A percentile compares a stretch with the other conserved stretches of the same genome.
Evolutionary conservation across 129 eudicot genomes (phyloP).

Genomic region (Helichrysum umbraculigerum): DNA sequence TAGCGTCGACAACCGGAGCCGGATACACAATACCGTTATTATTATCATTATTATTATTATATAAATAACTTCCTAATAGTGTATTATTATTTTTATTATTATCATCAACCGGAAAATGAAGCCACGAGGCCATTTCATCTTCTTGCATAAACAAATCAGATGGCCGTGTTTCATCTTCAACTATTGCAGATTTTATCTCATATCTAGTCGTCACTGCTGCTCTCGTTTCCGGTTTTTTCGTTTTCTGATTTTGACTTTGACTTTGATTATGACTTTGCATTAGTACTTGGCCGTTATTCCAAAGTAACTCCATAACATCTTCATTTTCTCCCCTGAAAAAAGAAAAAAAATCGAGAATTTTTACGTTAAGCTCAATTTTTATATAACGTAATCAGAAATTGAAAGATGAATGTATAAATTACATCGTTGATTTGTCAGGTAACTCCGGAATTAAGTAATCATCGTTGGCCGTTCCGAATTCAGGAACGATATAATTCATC

Average conservation of each 20-base stretch:
- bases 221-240: constrained; percentile 27
- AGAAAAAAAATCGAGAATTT: background rate
- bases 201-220: background rate
- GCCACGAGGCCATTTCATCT: constrained; percentile 69
- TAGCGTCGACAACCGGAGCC: constrained; percentile 10
- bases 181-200: constrained; percentile 34
- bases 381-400: background rate
- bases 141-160: constrained; percentile 56
- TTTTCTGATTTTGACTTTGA: constrained; percentile 34
- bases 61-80: constrained; percentile 46
- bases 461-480: constrained; percentile 39
- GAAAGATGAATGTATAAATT: constrained; percentile 7
- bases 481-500: constrained; percentile 55
- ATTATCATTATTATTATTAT: constrained; percentile 27
- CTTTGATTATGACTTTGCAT: constrained; percentile 54
- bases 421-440: constrained; percentile 42
- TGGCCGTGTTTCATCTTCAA: constrained; percentile 21
- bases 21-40: constrained; percentile 39
- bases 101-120: constrained; percentile 57
- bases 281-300: constrained; percentile 74
- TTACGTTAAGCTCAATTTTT: background rate
- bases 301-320: constrained; percentile 62
- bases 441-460: constrained; percentile 33
- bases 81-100: constrained; percentile 11
- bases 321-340: constrained; percentile 40